These are phyloP conservation scores for Talaromyces marneffei DNA, from an alignment of 2,329 filamentous ascomycete genomes.

Conservation along the genomic window DNA sequence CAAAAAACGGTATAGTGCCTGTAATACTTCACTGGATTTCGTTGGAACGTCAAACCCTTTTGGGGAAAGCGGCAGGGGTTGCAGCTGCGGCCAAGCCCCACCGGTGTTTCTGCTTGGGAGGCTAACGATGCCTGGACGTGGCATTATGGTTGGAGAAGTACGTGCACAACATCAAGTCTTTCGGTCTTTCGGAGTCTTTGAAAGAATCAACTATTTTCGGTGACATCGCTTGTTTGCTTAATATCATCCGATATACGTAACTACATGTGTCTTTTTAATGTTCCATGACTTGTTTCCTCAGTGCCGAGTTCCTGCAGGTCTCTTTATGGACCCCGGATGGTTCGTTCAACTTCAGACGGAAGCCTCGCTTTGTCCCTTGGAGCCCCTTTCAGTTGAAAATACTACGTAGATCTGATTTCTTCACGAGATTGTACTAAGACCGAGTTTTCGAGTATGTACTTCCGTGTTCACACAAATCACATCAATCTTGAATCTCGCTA, in stretches of 20 bases:
- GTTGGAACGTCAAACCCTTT: background rate
- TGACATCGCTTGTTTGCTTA: background rate
- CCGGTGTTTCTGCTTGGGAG: background rate
- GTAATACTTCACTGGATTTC: background rate
- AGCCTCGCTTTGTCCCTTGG: background rate
- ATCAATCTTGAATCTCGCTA: background rate
- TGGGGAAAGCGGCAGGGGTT: constrained; percentile 9
- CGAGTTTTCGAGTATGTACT: background rate
- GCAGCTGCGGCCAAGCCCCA: constrained; percentile 7
- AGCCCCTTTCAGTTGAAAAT: background rate
- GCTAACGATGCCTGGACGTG: constrained; percentile 10
- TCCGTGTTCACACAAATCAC: background rate
- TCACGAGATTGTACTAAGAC: background rate
- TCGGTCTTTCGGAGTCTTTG: background rate
- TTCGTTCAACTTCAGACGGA: background rate
- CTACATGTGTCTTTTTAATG: background rate
- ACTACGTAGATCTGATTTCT: background rate
- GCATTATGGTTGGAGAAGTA: background rate
- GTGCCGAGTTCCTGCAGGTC: background rate
- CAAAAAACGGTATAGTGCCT: background rate
- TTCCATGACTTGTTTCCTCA: background rate
- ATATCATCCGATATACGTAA: background rate
- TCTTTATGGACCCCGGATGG: background rate
- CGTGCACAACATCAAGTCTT: background rate
- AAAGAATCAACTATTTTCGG: background rate